Percentiles rank a stretch among this genome's conserved stretches.
phyloP scores from a whole-genome alignment of 2,329 filamentous ascomycete genomes.

The Cadophora sp. region DNA sequence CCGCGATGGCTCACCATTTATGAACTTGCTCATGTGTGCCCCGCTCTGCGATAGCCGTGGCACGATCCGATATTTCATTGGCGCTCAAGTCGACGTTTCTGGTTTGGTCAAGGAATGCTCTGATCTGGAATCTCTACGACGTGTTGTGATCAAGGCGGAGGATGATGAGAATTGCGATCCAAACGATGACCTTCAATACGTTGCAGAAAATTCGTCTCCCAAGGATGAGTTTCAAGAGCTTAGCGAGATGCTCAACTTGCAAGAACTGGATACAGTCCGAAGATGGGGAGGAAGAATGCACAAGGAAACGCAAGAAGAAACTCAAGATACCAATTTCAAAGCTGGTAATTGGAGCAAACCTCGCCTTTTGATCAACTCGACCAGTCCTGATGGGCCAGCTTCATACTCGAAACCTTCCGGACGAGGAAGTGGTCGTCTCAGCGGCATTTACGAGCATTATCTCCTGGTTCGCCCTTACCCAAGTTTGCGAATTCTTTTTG shows the following conservation, averaged over 20 bases:
- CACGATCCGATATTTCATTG: slow-evolving; percentile 68
- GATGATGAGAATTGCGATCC: slow-evolving; percentile 42
- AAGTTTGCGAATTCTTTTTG: slow-evolving; percentile 71
- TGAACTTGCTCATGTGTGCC: slow-evolving; percentile 71
- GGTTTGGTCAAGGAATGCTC: slow-evolving; percentile 66
- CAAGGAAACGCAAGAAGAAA: slow-evolving; percentile 52
- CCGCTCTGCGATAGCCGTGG: slow-evolving; percentile 68
- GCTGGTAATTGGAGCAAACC: slow-evolving; percentile 50
- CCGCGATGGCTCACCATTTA: slow-evolving; percentile 70
- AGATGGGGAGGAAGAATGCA: slow-evolving; percentile 70
- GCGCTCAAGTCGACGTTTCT: slow-evolving; percentile 70
- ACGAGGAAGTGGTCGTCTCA: slow-evolving; percentile 45
- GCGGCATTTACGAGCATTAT: slow-evolving; percentile 62
- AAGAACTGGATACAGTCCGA: slow-evolving; percentile 70
- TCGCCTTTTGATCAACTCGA: slow-evolving; percentile 50
- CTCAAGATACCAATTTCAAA: slow-evolving; percentile 47
- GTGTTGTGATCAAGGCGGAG: slow-evolving; percentile 49
- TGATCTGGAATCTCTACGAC: slow-evolving; percentile 63
- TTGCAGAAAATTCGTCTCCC: slow-evolving; percentile 33
- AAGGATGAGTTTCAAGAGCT: slow-evolving; percentile 71
- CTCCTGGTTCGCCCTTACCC: slow-evolving; percentile 71
- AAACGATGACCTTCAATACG: slow-evolving; percentile 26
- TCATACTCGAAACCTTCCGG: slow-evolving; percentile 14
- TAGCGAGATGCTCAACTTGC: slow-evolving; percentile 72
- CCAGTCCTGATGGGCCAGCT: slow-evolving; percentile 35